Evolutionary conservation across 2,329 filamentous ascomycete genomes (phyloP).

Genomic region (Phialophora macrospora): DNA sequence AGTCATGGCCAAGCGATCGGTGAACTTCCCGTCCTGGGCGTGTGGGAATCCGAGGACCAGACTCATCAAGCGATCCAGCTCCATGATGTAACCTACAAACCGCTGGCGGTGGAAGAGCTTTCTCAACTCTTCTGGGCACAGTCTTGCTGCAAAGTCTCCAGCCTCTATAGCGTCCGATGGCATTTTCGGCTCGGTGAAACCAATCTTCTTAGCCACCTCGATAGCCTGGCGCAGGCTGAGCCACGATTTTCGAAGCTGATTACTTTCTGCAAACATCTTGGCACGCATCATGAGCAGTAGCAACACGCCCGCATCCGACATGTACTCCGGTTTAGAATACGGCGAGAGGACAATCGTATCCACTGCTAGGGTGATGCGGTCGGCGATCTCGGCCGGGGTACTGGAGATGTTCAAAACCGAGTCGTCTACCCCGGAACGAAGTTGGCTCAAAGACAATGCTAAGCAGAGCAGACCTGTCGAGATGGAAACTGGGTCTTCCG

Average conservation of each 20-base stretch:
- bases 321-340: slow-evolving; percentile 24
- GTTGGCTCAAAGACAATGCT: slow-evolving; percentile 32
- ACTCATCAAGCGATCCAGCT: slow-evolving; percentile 35
- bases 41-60: slow-evolving; percentile 37
- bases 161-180: slow-evolving; percentile 4
- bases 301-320: slow-evolving; percentile 24
- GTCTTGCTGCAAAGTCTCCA: slow-evolving; percentile 10
- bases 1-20: slow-evolving; percentile 34
- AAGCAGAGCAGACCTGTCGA: slow-evolving; percentile 36
- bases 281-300: slow-evolving; percentile 34
- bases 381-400: slow-evolving; percentile 27
- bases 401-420: slow-evolving; percentile 29
- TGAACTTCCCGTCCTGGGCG: slow-evolving; percentile 33
- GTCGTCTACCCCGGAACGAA: slow-evolving; percentile 36
- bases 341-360: slow-evolving; percentile 34
- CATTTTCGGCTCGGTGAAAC: slow-evolving; percentile 26
- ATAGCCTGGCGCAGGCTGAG: slow-evolving; percentile 31
- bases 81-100: slow-evolving; percentile 36
- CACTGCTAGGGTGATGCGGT: slow-evolving; percentile 34
- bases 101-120: slow-evolving; percentile 33
- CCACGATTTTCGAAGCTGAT: slow-evolving; percentile 38
- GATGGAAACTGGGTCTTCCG: slow-evolving; percentile 26
- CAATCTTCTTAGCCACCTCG: slow-evolving; percentile 26
- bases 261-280: slow-evolving; percentile 37
- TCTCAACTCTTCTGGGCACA: slow-evolving; percentile 15